Evolutionary conservation across 208 protist genomes (phyloP).

Genomic region (Wallacemonas sp.): DNA sequence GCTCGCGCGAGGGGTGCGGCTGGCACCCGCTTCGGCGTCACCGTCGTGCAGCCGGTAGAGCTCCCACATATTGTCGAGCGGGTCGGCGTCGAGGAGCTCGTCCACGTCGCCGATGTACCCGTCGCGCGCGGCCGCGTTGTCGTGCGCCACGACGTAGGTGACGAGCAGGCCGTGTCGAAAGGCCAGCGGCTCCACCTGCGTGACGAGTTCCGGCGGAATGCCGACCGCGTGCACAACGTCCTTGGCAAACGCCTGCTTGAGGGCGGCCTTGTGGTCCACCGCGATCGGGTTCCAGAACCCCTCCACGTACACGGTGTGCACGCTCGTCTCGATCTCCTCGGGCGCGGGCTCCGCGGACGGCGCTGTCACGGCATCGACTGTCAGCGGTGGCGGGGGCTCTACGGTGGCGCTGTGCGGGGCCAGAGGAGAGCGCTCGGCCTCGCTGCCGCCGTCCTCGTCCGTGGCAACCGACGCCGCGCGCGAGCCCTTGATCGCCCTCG

Average conservation of each 20-base stretch:
- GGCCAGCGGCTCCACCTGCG: slow-evolving; percentile 9
- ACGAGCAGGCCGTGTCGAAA: slow-evolving; percentile 15
- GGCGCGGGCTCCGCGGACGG: neutral
- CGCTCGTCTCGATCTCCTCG: slow-evolving; percentile 11
- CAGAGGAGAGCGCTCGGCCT: neutral
- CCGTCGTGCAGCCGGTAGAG: slow-evolving; percentile 15
- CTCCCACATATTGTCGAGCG: slow-evolving; percentile 23
- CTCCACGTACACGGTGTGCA: slow-evolving; percentile 18
- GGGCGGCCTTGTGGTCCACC: neutral
- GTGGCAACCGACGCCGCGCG: no score
- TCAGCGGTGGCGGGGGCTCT: neutral
- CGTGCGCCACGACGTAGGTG: slow-evolving; percentile 15
- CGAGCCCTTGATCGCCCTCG: no score
- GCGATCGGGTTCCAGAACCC: slow-evolving; percentile 13
- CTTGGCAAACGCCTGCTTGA: slow-evolving; percentile 3
- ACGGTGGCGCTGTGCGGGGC: neutral
- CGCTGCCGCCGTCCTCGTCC: neutral
- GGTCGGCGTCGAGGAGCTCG: slow-evolving; percentile 13
- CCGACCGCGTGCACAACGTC: slow-evolving; percentile 8
- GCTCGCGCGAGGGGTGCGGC: neutral
- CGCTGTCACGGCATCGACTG: neutral
- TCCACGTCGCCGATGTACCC: slow-evolving; percentile 20
- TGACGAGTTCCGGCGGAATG: neutral
- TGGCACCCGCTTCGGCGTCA: neutral
- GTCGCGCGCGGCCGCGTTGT: neutral